These are phyloP conservation scores for Hymenoscyphus linearis DNA, from an alignment of 2,329 filamentous ascomycete genomes.

Conservation along the genomic window DNA sequence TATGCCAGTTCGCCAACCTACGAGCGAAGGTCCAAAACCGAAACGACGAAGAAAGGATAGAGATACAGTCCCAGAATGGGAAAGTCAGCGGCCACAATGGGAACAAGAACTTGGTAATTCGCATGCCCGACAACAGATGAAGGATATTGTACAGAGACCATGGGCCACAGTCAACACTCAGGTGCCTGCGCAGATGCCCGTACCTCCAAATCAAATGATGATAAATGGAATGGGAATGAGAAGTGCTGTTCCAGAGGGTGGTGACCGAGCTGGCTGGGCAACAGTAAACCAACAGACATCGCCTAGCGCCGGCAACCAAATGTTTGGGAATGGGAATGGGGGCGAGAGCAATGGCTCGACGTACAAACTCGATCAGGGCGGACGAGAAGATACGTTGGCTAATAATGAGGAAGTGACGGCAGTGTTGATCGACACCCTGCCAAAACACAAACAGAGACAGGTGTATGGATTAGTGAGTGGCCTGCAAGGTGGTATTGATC, in stretches of 20 bases:
- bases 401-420: slow-evolving; percentile 21
- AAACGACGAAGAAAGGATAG: slow-evolving; percentile 21
- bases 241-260: slow-evolving; percentile 3
- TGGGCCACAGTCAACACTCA: slow-evolving; percentile 27
- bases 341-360: slow-evolving; percentile 36
- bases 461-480: slow-evolving; percentile 30
- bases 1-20: slow-evolving; percentile 1
- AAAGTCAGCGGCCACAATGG: slow-evolving; percentile 27
- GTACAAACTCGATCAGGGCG: slow-evolving; percentile 29
- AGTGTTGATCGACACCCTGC: slow-evolving; percentile 29
- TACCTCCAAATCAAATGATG: slow-evolving; percentile 6
- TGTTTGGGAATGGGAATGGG: slow-evolving; percentile 19
- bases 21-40: slow-evolving; percentile 12
- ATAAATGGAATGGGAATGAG: slow-evolving; percentile 12
- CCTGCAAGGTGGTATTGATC: slow-evolving; percentile 30
- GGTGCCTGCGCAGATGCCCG: background rate
- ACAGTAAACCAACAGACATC: slow-evolving; percentile 17
- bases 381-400: slow-evolving; percentile 19
- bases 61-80: slow-evolving; percentile 23
- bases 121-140: slow-evolving; percentile 22
- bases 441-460: slow-evolving; percentile 30
- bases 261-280: slow-evolving; percentile 20
- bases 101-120: slow-evolving; percentile 25
- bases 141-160: slow-evolving; percentile 20
- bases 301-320: slow-evolving; percentile 6